phyloP scores from a whole-genome alignment of 805 yeast species.

The Pichia deserticola region DNA sequence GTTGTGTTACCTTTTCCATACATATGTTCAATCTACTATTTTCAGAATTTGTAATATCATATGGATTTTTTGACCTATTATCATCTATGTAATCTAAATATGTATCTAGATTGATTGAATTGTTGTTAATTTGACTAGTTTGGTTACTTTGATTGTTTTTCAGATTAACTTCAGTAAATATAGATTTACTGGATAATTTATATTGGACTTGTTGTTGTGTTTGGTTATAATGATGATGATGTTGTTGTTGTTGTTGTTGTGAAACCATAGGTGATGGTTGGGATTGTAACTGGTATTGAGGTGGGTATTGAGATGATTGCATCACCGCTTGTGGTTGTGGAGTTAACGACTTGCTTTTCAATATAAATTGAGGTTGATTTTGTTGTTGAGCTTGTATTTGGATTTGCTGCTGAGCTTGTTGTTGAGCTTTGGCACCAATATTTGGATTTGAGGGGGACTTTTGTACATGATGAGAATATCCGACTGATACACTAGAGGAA shows the following conservation, averaged over 20 bases:
- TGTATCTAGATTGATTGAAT: no score
- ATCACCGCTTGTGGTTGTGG: neutral
- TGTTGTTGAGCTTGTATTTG: neutral
- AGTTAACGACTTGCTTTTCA: neutral
- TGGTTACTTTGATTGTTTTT: neutral
- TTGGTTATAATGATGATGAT: neutral
- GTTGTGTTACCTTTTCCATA: no score
- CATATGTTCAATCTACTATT: no score
- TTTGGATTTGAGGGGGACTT: constrained; percentile 1
- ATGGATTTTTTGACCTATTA: no score
- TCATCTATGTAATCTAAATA: neutral
- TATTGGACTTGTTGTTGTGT: neutral
- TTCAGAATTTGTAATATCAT: no score
- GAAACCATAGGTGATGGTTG: neutral
- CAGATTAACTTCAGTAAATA: no score
- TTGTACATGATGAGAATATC: neutral
- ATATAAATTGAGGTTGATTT: no score
- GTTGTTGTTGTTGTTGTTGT: constrained; percentile 1
- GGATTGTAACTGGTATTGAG: neutral
- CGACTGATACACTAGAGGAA: constrained; percentile 2
- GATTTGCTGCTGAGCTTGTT: neutral
- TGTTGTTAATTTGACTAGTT: no score
- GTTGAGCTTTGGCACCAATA: neutral
- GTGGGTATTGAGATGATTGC: neutral
- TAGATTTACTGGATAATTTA: no score